These are phyloP conservation scores for Gleditsia sinensis DNA, from an alignment of 306 rosid species.

Conservation along the genomic window DNA sequence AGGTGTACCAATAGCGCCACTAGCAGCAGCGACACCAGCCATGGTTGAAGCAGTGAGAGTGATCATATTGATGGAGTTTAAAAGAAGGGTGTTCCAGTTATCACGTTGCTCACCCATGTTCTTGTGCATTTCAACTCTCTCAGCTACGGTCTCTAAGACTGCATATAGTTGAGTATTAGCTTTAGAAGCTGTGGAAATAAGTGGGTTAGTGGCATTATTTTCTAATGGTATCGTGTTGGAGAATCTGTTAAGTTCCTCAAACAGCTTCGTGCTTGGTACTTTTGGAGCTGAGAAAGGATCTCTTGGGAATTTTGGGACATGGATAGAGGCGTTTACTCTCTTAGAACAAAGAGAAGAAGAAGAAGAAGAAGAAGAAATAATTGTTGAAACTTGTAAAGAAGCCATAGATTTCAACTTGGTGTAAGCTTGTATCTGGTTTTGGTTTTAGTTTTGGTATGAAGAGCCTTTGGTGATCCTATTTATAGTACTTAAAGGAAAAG, in stretches of 20 bases:
- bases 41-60: slow-evolving; percentile 68
- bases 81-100: slow-evolving; percentile 63
- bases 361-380: slow-evolving; percentile 35
- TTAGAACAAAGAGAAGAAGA: slow-evolving; percentile 31
- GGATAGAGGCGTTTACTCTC: slow-evolving; percentile 40
- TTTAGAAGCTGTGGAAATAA: background rate
- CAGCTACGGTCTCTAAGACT: slow-evolving; percentile 50
- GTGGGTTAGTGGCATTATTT: background rate
- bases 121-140: slow-evolving; percentile 64
- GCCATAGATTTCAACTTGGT: too few relatives aligned
- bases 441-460: too few relatives aligned
- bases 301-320: slow-evolving; percentile 43
- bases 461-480: too few relatives aligned
- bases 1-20: slow-evolving; percentile 19
- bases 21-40: slow-evolving; percentile 45
- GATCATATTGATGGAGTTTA: slow-evolving; percentile 60
- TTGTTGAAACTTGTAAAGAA: slow-evolving; percentile 33
- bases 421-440: too few relatives aligned
- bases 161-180: slow-evolving; percentile 45
- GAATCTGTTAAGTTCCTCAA: slow-evolving; percentile 25
- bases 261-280: slow-evolving; percentile 11
- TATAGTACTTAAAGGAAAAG: too few relatives aligned
- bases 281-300: slow-evolving; percentile 31
- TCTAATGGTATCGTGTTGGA: slow-evolving; percentile 10
- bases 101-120: slow-evolving; percentile 56